These are phyloP conservation scores for Colletotrichum higginsianum DNA, from an alignment of 2,329 filamentous ascomycete genomes.

Conservation along the genomic window DNA sequence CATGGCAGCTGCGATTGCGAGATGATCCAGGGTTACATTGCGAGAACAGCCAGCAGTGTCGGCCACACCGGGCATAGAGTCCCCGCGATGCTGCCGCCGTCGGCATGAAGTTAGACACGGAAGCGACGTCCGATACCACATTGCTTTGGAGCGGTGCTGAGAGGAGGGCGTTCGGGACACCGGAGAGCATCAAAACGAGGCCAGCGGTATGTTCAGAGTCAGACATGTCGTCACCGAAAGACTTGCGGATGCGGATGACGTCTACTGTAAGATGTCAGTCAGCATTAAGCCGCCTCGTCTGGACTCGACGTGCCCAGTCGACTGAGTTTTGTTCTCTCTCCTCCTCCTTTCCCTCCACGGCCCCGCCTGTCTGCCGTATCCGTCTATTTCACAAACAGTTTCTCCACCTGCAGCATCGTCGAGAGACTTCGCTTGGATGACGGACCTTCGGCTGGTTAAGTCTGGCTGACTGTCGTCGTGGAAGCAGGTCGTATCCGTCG, in stretches of 20 bases:
- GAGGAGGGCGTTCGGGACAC: background rate
- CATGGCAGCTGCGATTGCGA: conserved; percentile 39
- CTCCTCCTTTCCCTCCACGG: too few relatives aligned
- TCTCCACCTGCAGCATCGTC: background rate
- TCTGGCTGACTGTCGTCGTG: background rate
- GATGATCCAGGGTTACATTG: conserved; percentile 36
- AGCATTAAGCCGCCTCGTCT: background rate
- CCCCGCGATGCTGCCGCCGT: background rate
- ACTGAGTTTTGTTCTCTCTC: too few relatives aligned
- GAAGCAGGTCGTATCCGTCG: background rate
- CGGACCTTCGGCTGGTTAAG: too few relatives aligned
- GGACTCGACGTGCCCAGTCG: background rate
- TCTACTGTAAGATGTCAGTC: background rate
- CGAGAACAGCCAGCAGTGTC: conserved; percentile 25
- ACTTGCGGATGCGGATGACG: background rate
- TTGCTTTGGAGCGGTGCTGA: background rate
- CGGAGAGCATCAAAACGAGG: background rate
- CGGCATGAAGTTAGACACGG: background rate
- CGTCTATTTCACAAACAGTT: too few relatives aligned
- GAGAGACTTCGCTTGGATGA: too few relatives aligned
- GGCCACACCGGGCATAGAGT: background rate
- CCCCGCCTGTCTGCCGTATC: background rate
- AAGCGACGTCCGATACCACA: background rate
- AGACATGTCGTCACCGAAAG: background rate
- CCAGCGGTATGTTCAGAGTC: too few relatives aligned